Evolutionary conservation across 2,329 filamentous ascomycete genomes (phyloP).

Genomic region (Chaetoscypha palmicola): DNA sequence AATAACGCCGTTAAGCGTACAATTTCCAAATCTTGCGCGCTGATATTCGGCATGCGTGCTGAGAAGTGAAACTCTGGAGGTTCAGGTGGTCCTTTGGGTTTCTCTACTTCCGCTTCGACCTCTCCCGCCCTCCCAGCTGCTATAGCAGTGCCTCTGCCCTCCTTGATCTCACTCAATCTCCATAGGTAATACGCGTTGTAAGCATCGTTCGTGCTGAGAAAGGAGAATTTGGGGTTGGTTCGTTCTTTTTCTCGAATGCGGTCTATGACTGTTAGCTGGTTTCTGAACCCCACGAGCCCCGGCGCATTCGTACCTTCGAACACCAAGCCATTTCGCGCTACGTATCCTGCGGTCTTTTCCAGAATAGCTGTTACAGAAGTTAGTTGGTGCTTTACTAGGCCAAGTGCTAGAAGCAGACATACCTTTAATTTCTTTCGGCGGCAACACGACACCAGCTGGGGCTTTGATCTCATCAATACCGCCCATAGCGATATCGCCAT

Average conservation of each 20-base stretch:
- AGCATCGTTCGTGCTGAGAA: conserved; percentile 70
- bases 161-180: conserved; percentile 79
- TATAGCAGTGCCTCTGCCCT: conserved; percentile 72
- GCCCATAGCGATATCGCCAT: conserved; percentile 43
- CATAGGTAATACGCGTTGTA: conserved; percentile 88
- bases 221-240: conserved; percentile 84
- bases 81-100: conserved; percentile 74
- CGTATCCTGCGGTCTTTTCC: conserved; percentile 92
- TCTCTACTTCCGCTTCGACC: conserved; percentile 48
- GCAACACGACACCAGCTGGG: conserved; percentile 76
- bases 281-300: not conserved
- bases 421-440: conserved; percentile 73
- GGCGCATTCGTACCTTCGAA: conserved; percentile 45
- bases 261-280: conserved; percentile 40
- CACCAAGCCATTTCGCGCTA: conserved; percentile 57
- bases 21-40: conserved; percentile 78
- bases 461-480: conserved; percentile 64
- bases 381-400: conserved; percentile 30
- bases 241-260: conserved; percentile 79
- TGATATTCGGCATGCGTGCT: conserved; percentile 95
- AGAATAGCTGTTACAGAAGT: conserved; percentile 49
- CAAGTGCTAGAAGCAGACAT: conserved; percentile 15
- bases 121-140: conserved; percentile 69
- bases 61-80: conserved; percentile 89
- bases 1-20: conserved; percentile 77